Conservation (phyloP, 2,329 filamentous ascomycete genomes). For the Xylariaceae sp. region DNA sequence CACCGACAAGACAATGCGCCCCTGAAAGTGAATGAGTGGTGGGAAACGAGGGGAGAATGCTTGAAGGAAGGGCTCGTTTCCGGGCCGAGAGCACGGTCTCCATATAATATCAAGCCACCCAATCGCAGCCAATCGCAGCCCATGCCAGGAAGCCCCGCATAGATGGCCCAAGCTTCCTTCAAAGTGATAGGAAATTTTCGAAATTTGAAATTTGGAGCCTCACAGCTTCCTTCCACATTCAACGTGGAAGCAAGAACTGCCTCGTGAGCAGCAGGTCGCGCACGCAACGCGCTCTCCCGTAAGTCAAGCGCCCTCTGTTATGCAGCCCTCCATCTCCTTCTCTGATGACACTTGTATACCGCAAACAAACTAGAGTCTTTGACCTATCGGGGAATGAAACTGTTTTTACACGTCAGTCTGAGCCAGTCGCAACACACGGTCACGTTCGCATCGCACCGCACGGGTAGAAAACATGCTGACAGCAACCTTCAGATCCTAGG, state of each 20-base stretch:
- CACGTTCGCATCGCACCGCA: background rate
- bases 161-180: constrained; percentile 1
- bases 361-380: constrained; percentile 84
- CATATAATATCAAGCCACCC: background rate
- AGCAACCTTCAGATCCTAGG: too few species aligned
- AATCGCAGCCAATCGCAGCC: constrained; percentile 6
- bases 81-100: background rate
- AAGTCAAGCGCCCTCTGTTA: constrained; percentile 7
- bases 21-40: too few species aligned
- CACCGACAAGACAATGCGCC: too few species aligned
- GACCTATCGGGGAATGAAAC: constrained; percentile 79
- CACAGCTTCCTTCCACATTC: constrained; percentile 3
- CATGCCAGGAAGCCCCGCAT: background rate
- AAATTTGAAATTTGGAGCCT: constrained; percentile 10
- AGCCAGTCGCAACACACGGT: constrained; percentile 40
- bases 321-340: constrained; percentile 11
- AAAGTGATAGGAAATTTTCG: constrained; percentile 15
- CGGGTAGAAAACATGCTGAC: constrained; percentile 8
- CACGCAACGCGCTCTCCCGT: constrained; percentile 1
- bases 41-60: too few species aligned
- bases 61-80: too few species aligned
- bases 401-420: constrained; percentile 92
- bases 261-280: too few species aligned
- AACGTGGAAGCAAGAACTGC: background rate
- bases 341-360: constrained; percentile 80